Evolutionary conservation across 2,329 filamentous ascomycete genomes (phyloP), one percentile per base, ranked within the genome.

Genomic region (Claviceps purpurea): DNA sequence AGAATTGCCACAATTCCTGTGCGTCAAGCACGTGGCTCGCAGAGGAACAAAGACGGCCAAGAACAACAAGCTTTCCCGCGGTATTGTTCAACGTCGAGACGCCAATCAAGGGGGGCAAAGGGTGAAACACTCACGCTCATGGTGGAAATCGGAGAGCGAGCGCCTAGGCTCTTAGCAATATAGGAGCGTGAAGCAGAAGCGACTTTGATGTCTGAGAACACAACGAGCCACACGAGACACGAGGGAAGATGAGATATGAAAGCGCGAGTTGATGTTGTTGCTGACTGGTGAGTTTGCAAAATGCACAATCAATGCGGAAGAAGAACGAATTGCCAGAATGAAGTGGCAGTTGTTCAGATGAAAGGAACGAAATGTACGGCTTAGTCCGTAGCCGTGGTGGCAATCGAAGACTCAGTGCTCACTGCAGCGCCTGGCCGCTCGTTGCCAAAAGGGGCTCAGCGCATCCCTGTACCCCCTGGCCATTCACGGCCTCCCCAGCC

Each of bases 121-220:
- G 57, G 48, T 56, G 56, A 57, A 60, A 58, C 54, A 62, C 61
- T 60, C 26, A 63, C 61, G 56, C 59, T 62, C 61, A 62, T 63
- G 55, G 50, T 60, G 56, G 53, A 52, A 52, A 53, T 52, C 30
- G 24, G 48, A 56, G 52, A 46, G 50, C 54, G 52, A 46, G 50
- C 54, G 42, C 45, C 30, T 34, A 10, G 30, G 30, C 30, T 34
- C 30, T 34, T 34, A 10, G 30, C 30, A 34, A 10, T 34, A 34
- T 34, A 11, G 30, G 10, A 34, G 30, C 34, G 41, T 53, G 52
- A 49, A 43, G 41, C 41, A 43, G 14, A 43, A 24, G 7, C 10
- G 18, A 34, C 30, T 43, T 20, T 40, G 26, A 43, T 8, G 40
- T n/a, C n/a, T 22, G n/a, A 41, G 24, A 11, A 20, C 20, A 40